phyloP scores from a whole-genome alignment of 2,329 filamentous ascomycete genomes.

The Beauveria asiatica region DNA sequence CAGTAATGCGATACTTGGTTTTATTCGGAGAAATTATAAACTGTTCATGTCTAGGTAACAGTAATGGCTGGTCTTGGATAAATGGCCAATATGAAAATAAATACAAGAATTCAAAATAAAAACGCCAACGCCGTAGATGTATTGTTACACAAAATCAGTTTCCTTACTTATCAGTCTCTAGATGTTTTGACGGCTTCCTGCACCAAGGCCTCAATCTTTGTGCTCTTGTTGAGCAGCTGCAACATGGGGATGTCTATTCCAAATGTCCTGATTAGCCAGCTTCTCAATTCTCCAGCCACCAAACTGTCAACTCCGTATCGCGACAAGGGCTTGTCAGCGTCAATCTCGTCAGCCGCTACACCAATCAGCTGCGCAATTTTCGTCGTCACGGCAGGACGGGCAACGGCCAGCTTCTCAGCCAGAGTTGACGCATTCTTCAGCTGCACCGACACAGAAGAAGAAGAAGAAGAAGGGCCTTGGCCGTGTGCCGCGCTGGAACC shows the following conservation, averaged over 20 bases:
- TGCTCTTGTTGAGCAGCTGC: background rate
- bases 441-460: background rate
- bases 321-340: background rate
- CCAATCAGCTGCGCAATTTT: background rate
- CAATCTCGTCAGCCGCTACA: background rate
- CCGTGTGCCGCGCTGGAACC: background rate
- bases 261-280: conserved; percentile 2
- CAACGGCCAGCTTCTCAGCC: background rate
- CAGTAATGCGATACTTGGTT: too few species aligned
- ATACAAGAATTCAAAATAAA: too few species aligned
- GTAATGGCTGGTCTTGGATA: too few species aligned
- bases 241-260: background rate
- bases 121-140: too few species aligned
- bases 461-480: background rate
- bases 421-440: background rate
- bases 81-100: too few species aligned
- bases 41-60: too few species aligned
- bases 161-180: background rate
- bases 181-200: background rate
- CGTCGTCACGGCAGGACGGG: background rate
- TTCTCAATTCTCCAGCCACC: conserved; percentile 1
- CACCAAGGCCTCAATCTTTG: background rate
- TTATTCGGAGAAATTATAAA: too few species aligned
- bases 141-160: too few species aligned
- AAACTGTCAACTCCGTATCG: conserved; percentile 3